These are phyloP conservation scores for Cyclocybe aegerita DNA, from an alignment of 768 basidiomycete species.

Conservation along the genomic window DNA sequence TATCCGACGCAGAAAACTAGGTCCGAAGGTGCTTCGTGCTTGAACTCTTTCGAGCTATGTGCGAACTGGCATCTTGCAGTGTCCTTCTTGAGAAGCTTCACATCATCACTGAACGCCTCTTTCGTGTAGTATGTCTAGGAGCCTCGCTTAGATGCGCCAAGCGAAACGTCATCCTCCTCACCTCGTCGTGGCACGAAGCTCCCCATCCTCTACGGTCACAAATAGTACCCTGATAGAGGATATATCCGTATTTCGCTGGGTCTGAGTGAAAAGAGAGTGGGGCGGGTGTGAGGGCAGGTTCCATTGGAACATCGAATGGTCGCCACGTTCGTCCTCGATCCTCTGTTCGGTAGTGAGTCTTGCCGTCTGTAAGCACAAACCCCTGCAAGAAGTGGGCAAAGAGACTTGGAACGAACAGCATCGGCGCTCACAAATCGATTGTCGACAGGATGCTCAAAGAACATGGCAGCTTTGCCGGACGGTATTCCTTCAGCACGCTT, in stretches of 20 bases:
- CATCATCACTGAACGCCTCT: constrained; percentile 69
- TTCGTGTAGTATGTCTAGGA: constrained; percentile 87
- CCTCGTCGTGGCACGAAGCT: constrained; percentile 70
- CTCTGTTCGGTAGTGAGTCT: constrained; percentile 81
- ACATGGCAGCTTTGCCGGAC: constrained; percentile 58
- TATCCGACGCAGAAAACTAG: constrained; percentile 90
- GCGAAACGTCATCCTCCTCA: constrained; percentile 27
- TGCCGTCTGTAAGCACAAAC: constrained; percentile 77
- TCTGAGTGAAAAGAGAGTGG: constrained; percentile 91
- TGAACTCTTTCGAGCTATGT: constrained; percentile 81
- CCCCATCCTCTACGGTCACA: constrained; percentile 61
- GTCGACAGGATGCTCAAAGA: constrained; percentile 87
- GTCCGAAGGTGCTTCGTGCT: constrained; percentile 69
- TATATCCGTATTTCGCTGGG: constrained; percentile 63
- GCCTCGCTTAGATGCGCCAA: constrained; percentile 1
- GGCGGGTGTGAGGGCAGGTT: constrained; percentile 54
- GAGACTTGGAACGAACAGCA: neutral
- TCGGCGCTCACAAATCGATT: constrained; percentile 60
- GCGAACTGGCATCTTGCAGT: constrained; percentile 87
- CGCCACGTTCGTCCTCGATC: constrained; percentile 90
- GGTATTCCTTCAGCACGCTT: constrained; percentile 51
- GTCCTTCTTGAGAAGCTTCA: constrained; percentile 62
- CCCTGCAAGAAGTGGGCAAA: constrained; percentile 49
- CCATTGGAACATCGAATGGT: constrained; percentile 64
- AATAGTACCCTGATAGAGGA: constrained; percentile 74